Base-by-base conservation (phyloP, 2,329 filamentous ascomycete genomes). In the Xylariaceae sp. region DNA sequence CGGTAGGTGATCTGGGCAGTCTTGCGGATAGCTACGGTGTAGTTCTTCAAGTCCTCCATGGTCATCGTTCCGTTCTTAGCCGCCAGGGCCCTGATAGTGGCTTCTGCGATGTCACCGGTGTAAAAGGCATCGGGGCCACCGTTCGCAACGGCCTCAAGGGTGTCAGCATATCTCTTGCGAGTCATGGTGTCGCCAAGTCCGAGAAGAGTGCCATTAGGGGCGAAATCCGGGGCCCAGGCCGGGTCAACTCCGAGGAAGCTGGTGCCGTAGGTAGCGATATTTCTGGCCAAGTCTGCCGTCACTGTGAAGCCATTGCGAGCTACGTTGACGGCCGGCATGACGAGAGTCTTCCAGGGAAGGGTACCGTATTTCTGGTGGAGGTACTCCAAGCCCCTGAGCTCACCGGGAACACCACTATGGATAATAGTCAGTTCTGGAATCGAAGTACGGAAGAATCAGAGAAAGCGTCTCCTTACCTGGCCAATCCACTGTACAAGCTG, bases 221-320 rank as follows among this genome's bases (percentile, higher is more conserved):
- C 90, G 73, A 96, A 96, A 71, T 96, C 92, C 34, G 90, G 75
- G 0, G 91, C 89, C 88, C 90, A 96, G 0, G 83, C 80, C 0
- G 88, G 85, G 61, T 95, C 83, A 0, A 87, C 77, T 2, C 83
- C 79, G 0, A 96, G 74, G 69, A 94, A 94, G 64, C 86, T 54
- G 13, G 66, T 81, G 53, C 80, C 73, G 6, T 30, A 30, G 23
- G 23, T 4, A 30, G 78, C 71, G 81, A 94, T 92, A 68, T 90
- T 89, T 13, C 74, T 78, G 51, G 89, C 80, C 1, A 94, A 77
- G 65, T 73, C 92, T 42, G 83, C 76, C 1, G 82, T 88, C 9
- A 96, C 80, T 0, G 69, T 83, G 74, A 92, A 93, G 3, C 90
- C 90, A 55, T 87, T 70, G 15, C 88, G 82, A 0, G 92, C 91